Conservation (phyloP, 2,329 filamentous ascomycete genomes). For the Aspergillus arachidicola region DNA sequence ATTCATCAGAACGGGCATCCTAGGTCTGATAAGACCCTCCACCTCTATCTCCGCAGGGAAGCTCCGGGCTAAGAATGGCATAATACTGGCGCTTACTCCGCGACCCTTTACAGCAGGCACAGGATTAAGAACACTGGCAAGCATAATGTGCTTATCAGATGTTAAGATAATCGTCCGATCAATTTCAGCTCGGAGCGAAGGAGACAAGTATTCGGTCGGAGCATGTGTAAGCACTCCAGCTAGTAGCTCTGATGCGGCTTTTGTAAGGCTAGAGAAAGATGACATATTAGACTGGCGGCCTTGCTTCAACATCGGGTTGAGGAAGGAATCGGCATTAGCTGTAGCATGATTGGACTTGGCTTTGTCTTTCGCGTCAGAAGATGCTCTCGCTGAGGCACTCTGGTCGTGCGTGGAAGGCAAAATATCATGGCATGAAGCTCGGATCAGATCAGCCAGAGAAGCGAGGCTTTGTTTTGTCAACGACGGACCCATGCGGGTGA, state of each 20-base stretch:
- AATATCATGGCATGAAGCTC: conserved; percentile 74
- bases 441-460: conserved; percentile 64
- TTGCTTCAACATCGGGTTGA: conserved; percentile 50
- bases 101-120: conserved; percentile 65
- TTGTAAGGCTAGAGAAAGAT: conserved; percentile 48
- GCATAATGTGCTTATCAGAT: conserved; percentile 69
- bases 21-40: conserved; percentile 66
- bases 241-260: conserved; percentile 65
- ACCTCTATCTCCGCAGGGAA: conserved; percentile 66
- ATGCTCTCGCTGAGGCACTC: conserved; percentile 22
- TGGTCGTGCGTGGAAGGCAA: conserved; percentile 54
- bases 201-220: conserved; percentile 68
- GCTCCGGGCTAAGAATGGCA: conserved; percentile 74
- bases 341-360: conserved; percentile 37
- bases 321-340: conserved; percentile 72
- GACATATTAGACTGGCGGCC: conserved; percentile 20
- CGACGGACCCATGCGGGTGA: conserved; percentile 65
- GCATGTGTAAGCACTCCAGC: conserved; percentile 63
- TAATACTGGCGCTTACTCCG: conserved; percentile 68
- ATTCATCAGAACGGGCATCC: conserved; percentile 51
- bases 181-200: conserved; percentile 71
- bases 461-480: conserved; percentile 68
- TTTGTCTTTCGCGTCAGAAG: conserved; percentile 46
- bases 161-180: conserved; percentile 79
- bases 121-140: conserved; percentile 81